Evolutionary conservation across 257 asterid genomes (phyloP), one percentile per base, ranked within the genome.

Genomic region (Linaria vulgaris): DNA sequence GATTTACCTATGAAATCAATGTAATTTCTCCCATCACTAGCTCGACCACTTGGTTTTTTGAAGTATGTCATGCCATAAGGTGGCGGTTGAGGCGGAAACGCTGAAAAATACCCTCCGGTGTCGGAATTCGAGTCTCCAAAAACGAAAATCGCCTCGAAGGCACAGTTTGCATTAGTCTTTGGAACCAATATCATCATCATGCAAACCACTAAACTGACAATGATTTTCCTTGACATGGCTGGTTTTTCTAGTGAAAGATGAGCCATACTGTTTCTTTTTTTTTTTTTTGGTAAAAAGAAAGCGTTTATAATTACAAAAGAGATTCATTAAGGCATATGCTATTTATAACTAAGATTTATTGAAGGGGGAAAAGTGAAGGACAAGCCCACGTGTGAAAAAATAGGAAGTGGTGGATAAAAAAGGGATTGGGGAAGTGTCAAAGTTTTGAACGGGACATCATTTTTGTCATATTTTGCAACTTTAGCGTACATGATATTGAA

Each of bases 31-130:
- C n/a, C n/a, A n/a, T n/a, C n/a, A n/a, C n/a, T n/a, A n/a, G n/a
- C n/a, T n/a, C n/a, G 88, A 65, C 97, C 95, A 9, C 77, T 81
- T 2, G 96, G 94, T 56, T 16, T 83, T 6, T 68, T 72, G 77
- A 88, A 90, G 74, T 73, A 90, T 22, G 95, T 82, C 88, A 85
- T 82, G 66, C 96, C 97, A 53, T 81, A 11, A 0, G 97, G 97
- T 3, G 82, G 65, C 0, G 69, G 46, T 66, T 79, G 87, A 31
- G 91, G 67, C 30, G 96, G 96, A 44, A 88, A 90, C 6, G 91
- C 94, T 2, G 89, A 72, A 53, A 52, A 76, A 24, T 78, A 86
- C 9, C 96, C 92, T 10, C 95, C 88, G 0, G 90, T 83, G 56
- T 86, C 95, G 0, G 96, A 66, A 49, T 85, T 85, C 4, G 95